Evolutionary conservation across 2,329 filamentous ascomycete genomes (phyloP).

Genomic region (Penicillium griseofulvum): DNA sequence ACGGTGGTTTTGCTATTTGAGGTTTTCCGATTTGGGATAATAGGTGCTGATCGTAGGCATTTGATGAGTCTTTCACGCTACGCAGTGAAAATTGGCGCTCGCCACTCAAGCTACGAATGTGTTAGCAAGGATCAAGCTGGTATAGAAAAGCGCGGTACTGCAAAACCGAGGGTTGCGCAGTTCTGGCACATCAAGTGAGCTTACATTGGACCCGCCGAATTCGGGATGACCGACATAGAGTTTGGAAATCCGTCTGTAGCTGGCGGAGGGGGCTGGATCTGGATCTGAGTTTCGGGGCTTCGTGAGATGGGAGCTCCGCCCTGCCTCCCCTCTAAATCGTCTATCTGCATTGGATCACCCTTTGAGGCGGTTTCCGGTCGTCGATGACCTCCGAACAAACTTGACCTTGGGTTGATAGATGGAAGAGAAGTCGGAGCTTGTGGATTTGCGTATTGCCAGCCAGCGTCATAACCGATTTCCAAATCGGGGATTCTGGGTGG

Average conservation of each 20-base stretch:
- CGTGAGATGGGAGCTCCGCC: conserved; percentile 28
- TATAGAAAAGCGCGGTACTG: not conserved
- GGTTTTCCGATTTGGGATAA: conserved; percentile 62
- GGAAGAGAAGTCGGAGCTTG: conserved; percentile 48
- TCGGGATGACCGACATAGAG: conserved; percentile 29
- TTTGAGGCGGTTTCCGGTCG: conserved; percentile 34
- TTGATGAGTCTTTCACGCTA: conserved; percentile 57
- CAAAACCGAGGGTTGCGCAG: not conserved
- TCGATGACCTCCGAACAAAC: conserved; percentile 48
- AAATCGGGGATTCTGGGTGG: conserved; percentile 60
- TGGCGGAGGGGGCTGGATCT: conserved; percentile 35
- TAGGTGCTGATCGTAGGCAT: conserved; percentile 62
- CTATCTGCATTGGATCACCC: conserved; percentile 37
- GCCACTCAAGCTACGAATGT: conserved; percentile 52
- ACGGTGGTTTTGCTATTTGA: conserved; percentile 59
- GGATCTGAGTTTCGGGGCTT: conserved; percentile 36
- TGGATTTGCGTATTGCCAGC: conserved; percentile 62
- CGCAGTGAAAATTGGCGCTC: conserved; percentile 59
- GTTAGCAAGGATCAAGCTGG: conserved; percentile 7
- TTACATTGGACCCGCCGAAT: conserved; percentile 33
- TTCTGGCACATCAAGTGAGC: conserved; percentile 15
- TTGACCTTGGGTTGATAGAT: conserved; percentile 51
- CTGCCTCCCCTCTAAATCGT: conserved; percentile 37
- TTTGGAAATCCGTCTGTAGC: conserved; percentile 35
- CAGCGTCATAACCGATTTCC: conserved; percentile 57